Evolutionary conservation across 805 yeast genomes (phyloP).

Genomic region (Cyberlindnera americana): DNA sequence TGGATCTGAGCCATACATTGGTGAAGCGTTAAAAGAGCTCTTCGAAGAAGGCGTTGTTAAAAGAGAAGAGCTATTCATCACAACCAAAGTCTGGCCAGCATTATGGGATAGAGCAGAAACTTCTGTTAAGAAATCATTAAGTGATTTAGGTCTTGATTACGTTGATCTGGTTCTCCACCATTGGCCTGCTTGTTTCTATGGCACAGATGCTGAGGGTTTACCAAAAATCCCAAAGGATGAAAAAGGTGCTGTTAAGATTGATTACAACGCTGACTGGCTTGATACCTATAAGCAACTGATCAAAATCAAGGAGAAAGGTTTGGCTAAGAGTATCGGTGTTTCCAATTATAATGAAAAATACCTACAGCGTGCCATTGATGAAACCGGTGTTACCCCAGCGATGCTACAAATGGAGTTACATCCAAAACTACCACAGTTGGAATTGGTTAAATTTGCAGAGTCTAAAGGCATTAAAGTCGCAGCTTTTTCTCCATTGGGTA

Average conservation of each 20-base stretch:
- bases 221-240: conserved; percentile 34
- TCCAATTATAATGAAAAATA: conserved; percentile 46
- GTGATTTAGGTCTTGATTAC: conserved; percentile 63
- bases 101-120: conserved; percentile 46
- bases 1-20: conserved; percentile 57
- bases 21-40: conserved; percentile 45
- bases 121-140: conserved; percentile 55
- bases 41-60: conserved; percentile 39
- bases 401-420: conserved; percentile 68
- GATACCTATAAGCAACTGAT: conserved; percentile 59
- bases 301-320: conserved; percentile 44
- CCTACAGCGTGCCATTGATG: conserved; percentile 38
- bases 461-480: conserved; percentile 48
- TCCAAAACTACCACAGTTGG: conserved; percentile 64
- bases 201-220: conserved; percentile 54
- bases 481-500: conserved; percentile 65
- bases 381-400: conserved; percentile 48
- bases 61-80: conserved; percentile 62
- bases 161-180: conserved; percentile 76
- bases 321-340: conserved; percentile 54
- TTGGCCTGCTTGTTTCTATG: conserved; percentile 75
- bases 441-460: conserved; percentile 50
- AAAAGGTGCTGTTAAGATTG: conserved; percentile 33
- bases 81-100: conserved; percentile 70
- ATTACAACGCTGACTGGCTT: conserved; percentile 39